Percentiles rank a stretch among this genome's conserved stretches.
Conservation (phyloP, 2,329 filamentous ascomycete genomes). For the Penicillium frequentans region DNA sequence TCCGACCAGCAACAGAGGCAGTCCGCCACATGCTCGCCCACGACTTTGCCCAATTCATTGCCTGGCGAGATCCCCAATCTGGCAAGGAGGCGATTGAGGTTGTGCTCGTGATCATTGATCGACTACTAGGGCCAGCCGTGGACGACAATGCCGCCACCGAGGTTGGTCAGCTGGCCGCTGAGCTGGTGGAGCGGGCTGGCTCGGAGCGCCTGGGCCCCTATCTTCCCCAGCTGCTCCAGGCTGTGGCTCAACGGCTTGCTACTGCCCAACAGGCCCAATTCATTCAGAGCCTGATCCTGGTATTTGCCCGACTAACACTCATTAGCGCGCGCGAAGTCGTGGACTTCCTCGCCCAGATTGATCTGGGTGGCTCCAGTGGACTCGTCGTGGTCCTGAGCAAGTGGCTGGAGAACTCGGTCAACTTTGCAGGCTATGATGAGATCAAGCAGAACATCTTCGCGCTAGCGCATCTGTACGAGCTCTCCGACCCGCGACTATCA, state of each 20-base stretch:
- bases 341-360: slow-evolving; percentile 82
- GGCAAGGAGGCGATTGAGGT: slow-evolving; percentile 85
- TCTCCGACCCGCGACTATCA: slow-evolving; percentile 77
- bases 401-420: slow-evolving; percentile 96
- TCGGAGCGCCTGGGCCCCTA: slow-evolving; percentile 88
- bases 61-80: slow-evolving; percentile 74
- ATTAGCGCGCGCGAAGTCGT: slow-evolving; percentile 85
- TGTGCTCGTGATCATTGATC: slow-evolving; percentile 87
- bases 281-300: slow-evolving; percentile 92
- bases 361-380: slow-evolving; percentile 74
- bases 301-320: slow-evolving; percentile 88
- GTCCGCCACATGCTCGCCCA: slow-evolving; percentile 88
- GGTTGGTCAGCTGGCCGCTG: slow-evolving; percentile 89
- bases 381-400: slow-evolving; percentile 86
- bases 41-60: slow-evolving; percentile 85
- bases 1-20: slow-evolving; percentile 80
- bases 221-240: slow-evolving; percentile 80
- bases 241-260: slow-evolving; percentile 80
- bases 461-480: slow-evolving; percentile 82
- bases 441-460: slow-evolving; percentile 96
- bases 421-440: slow-evolving; percentile 97
- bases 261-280: slow-evolving; percentile 83
- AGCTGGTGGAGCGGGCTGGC: slow-evolving; percentile 93
- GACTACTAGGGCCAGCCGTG: slow-evolving; percentile 77
- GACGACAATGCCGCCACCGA: slow-evolving; percentile 94